Evolutionary conservation across 495 filamentous ascomycete genomes (phyloP), one percentile per base, ranked within the genome.

Genomic region (Penicillium mononematosum): DNA sequence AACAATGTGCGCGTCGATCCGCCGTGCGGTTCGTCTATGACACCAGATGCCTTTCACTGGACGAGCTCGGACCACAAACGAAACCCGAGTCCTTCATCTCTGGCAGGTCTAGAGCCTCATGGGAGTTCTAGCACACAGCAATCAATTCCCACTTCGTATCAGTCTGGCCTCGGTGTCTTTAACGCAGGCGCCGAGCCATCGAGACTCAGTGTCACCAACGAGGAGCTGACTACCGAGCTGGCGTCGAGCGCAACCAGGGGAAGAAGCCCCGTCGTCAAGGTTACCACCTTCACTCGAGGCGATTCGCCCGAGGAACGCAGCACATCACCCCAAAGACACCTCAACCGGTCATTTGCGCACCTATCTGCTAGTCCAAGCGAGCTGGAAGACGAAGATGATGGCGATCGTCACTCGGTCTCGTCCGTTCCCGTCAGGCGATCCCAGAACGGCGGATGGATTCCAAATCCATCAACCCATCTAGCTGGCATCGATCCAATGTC

Each of bases 251-350:
- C 71, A 8, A 64, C 62, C n/a, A 65, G 65, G 49, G 68, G 71
- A 12, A 61, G 71, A 42, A 81, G 79, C 50, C 80, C 80, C 14
- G 74, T 75, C 19, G 66, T 82, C 22, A 79, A 72, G 16, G 69
- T 82, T 10, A 71, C 73, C 34, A 75, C 57, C 38, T 74, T 74
- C 44, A 73, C 73, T 29, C 71, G 79, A 29, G 80, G 80, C 3
- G 80, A 82, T 59, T 82, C 79, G 3, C 80, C 80, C 5, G 69
- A 68, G 41, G 64, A 70, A 34, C 68, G 67, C 22, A 38, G 67
- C 22, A 32, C 44, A 11, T 58, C 57, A 14, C 56, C 63, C n/a
- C 57, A 57, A 31, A 60, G 70, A 58, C 70, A 67, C 27, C 64
- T 58, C 12, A 70, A 72, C 53, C 70, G 73, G 55, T 74, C 75